Evolutionary conservation across 2,329 filamentous ascomycete genomes (phyloP).

Genomic region (Aspergillus sp.): DNA sequence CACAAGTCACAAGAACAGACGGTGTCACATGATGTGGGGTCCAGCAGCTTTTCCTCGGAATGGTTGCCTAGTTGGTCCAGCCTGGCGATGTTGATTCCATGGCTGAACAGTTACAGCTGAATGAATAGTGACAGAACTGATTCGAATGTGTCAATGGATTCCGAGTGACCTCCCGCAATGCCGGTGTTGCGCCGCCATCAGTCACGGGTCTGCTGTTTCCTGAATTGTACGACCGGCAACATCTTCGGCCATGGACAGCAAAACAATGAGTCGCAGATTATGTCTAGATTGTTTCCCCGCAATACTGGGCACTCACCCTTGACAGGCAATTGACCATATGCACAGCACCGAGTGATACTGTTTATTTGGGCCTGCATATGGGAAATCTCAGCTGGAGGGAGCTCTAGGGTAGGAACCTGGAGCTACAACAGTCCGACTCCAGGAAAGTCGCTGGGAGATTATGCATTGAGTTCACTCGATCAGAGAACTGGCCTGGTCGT

Average conservation of each 20-base stretch:
- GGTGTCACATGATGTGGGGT: constrained; percentile 22
- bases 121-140: no score
- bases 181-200: neutral
- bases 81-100: no score
- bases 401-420: neutral
- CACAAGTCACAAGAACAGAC: constrained; percentile 21
- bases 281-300: no score
- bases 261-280: no score
- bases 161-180: neutral
- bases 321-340: neutral
- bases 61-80: neutral
- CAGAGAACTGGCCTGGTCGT: neutral
- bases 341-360: neutral
- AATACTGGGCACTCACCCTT: neutral
- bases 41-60: neutral
- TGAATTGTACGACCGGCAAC: neutral
- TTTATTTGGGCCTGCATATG: neutral
- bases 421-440: neutral
- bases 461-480: neutral
- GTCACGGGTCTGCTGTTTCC: neutral
- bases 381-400: neutral
- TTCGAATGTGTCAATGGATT: no score
- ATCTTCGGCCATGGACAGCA: neutral
- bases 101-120: no score
- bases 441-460: neutral